phyloP scores from a whole-genome alignment of 495 filamentous ascomycete species.

The Talaromyces nanjingensis region DNA sequence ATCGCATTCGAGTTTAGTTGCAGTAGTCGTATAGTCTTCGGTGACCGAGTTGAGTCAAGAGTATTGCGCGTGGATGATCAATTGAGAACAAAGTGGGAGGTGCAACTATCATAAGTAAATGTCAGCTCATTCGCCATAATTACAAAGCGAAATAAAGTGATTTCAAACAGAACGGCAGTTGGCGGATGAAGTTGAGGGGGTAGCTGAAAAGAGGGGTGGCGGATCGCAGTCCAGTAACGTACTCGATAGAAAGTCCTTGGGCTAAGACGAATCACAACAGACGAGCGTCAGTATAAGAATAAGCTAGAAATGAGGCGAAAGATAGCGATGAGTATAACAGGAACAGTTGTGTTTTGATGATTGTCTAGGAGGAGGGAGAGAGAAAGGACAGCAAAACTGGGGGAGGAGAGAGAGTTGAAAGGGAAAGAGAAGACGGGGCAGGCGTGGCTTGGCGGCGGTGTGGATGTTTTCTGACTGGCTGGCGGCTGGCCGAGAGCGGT shows the following conservation, averaged over 20 bases:
- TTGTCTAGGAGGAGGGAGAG: conserved; percentile 16
- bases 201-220: conserved; percentile 8
- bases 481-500: neutral
- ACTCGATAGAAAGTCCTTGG: neutral
- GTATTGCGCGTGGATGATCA: neutral
- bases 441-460: conserved; percentile 5
- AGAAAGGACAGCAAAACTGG: conserved; percentile 18
- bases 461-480: conserved; percentile 26
- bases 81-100: neutral
- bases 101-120: neutral
- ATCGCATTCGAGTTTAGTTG: neutral
- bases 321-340: neutral
- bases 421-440: neutral
- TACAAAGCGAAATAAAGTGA: neutral
- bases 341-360: neutral
- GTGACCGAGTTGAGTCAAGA: neutral
- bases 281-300: neutral
- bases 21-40: neutral
- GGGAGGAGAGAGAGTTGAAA: conserved; percentile 4
- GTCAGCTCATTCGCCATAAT: neutral
- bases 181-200: neutral
- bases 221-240: neutral
- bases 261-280: neutral
- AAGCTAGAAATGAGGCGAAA: neutral
- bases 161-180: neutral